Base-by-base conservation (phyloP, 306 rosid genomes). In the Canavalia ensiformis region DNA sequence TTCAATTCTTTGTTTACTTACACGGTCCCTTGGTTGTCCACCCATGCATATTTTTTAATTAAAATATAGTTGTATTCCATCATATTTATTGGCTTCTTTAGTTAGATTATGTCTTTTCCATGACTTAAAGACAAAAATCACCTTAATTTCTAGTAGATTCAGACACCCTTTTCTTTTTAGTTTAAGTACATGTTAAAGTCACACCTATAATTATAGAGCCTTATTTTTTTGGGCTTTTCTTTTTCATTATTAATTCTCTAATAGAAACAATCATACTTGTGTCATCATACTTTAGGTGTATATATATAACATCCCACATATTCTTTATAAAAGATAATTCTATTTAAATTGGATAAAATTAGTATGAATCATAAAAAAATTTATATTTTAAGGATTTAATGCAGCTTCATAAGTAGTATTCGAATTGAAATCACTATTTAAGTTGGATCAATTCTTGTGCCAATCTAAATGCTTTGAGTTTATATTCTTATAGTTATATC, bases 121-220 rank as follows among this genome's bases (percentile, higher is more conserved):
- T 69, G 83, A 77, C 77, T 79, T 84, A 55, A 79, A 85, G 94
- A 90, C 97, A 88, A 90, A 94, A 75, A 77, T 87, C 97, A 92
- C 90, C 97, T 88, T 95, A 81, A 90, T 88, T 90, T 92, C 95
- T 94, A 92, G 94, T 90, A 88, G 97, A 94, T 94, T 89, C 95
- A 89, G 89, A 76, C 87, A 88, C 92, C 88, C 81, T 84, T 88
- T 89, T 86, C 81, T 76, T 37, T 87, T 79, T 82, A 73, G 72
- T 74, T 73, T 86, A 77, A 68, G 75, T 72, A 77, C 82, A 60
- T 76, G 83, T 83, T 85, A 84, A 85, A 75, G 68, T 78, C 84
- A 72, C 82, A 28, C 76, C 63, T 68, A 55, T 78, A 69, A 83
- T 77, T 75, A 84, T 86, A 69, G 84, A 70, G 84, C 73, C 75